Base-by-base conservation (phyloP, 2,329 filamentous ascomycete genomes). In the Sphaerulina vaccinii region DNA sequence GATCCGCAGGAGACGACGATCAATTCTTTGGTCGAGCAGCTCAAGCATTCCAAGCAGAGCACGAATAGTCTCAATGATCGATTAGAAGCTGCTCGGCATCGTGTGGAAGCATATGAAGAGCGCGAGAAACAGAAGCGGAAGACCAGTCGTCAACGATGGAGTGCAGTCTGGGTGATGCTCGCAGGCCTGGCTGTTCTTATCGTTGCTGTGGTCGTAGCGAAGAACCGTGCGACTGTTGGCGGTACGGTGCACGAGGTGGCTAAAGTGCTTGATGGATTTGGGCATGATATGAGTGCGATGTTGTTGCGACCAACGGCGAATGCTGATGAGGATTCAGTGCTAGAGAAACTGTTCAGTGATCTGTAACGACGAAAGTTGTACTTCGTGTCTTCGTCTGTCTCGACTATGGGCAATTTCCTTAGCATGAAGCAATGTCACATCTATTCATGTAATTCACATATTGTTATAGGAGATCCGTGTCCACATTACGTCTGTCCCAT, bases 51-150 rank as follows among this genome's bases (percentile, higher is more conserved):
- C 8, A 80, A 83, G 39, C 72, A 79, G 41, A 81, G 78, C 59
- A 82, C 87, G 29, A 74, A 79, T 44, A 70, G 72, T 13, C 73
- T 90, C 32, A 82, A 82, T 52, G 75, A 75, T 37, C 76, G 87
- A 42, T 80, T 92, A 2, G 82, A 85, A 45, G 71, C 76, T 11
- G 85, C 88, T 10, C 77, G 82, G 43, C 71, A 78, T 49, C 77
- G 81, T 6, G 81, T 91, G 11, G 84, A 87, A 65, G 73, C 75
- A 22, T 88, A 86, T 79, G 85, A 88, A 66, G 76, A 75, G 50
- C 78, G 80, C 1, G 87, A 90, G 68, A 75, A 73, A 41, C 81
- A 83, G 62, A 86, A 84, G 77, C 81, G 87, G 69, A 83, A 86
- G 62, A 81, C 76, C 62, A 87, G 63, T 8, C 57, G 62, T 39